A percentile compares a stretch with the other conserved stretches of the same genome.
Evolutionary conservation across 805 yeast genomes (phyloP).

Genomic region (Metschnikowia corniflorae): DNA sequence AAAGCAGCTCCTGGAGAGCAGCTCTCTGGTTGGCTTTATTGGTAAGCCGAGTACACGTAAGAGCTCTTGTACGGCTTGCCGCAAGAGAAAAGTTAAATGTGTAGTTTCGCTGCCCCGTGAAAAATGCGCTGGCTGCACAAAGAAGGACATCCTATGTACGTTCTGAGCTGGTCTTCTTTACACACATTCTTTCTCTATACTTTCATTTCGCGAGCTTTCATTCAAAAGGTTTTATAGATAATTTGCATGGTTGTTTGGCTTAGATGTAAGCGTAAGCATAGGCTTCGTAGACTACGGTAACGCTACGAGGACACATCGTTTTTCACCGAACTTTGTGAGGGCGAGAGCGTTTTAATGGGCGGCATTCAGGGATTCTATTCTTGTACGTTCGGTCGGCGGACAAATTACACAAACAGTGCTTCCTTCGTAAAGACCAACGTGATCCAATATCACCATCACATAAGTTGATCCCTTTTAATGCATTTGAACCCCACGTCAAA

Average conservation of each 20-base stretch:
- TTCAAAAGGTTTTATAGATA: not conserved
- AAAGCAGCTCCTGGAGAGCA: slow-evolving; percentile 9
- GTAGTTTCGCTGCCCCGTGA: slow-evolving; percentile 26
- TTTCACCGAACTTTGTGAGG: too few species aligned
- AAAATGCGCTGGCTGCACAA: slow-evolving; percentile 41
- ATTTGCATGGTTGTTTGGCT: not conserved
- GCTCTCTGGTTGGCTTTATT: not conserved
- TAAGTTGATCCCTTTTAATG: too few species aligned
- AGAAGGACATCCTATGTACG: slow-evolving; percentile 34
- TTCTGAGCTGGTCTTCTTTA: slow-evolving; percentile 1
- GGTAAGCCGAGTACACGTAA: slow-evolving; percentile 22
- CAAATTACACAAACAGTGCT: too few species aligned
- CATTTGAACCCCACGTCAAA: too few species aligned
- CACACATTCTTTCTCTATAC: not conserved
- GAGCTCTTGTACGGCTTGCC: slow-evolving; percentile 37
- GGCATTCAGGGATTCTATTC: too few species aligned
- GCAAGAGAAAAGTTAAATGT: slow-evolving; percentile 44
- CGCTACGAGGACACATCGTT: too few species aligned
- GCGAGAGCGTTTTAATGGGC: too few species aligned
- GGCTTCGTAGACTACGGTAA: too few species aligned
- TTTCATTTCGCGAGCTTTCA: not conserved
- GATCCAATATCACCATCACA: too few species aligned
- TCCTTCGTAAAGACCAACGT: too few species aligned
- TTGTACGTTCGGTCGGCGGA: too few species aligned
- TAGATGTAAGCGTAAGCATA: not conserved